phyloP scores from a whole-genome alignment of 2,329 filamentous ascomycete genomes.

The Rhytidhysteron rufulum region DNA sequence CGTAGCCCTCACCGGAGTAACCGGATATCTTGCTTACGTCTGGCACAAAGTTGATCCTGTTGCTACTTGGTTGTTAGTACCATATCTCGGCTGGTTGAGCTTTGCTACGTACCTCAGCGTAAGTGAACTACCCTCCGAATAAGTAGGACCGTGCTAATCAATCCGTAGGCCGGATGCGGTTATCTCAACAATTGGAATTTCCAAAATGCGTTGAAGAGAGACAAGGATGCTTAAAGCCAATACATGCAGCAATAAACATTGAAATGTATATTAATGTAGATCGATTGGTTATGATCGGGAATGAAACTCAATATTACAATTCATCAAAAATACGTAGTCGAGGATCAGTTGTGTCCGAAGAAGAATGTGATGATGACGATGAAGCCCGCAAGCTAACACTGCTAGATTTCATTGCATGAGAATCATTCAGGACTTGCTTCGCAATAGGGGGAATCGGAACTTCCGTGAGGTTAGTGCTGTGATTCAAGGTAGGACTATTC shows the following conservation, averaged over 20 bases:
- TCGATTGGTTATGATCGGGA: too few species aligned
- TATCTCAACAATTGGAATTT: conserved; percentile 41
- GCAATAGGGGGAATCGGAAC: conserved; percentile 29
- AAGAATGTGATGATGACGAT: not conserved
- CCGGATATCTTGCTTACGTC: conserved; percentile 68
- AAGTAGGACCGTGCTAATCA: conserved; percentile 13
- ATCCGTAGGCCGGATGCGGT: conserved; percentile 28
- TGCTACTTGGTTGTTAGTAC: conserved; percentile 70
- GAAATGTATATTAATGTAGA: too few species aligned
- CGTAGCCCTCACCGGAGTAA: conserved; percentile 65
- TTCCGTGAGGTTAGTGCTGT: conserved; percentile 21
- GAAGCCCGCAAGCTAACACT: not conserved
- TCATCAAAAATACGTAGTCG: conserved; percentile 17
- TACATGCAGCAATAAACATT: too few species aligned
- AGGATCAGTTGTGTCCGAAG: conserved; percentile 6
- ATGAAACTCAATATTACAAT: conserved; percentile 11
- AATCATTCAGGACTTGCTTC: conserved; percentile 25
- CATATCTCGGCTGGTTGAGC: conserved; percentile 80
- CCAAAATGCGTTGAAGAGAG: conserved; percentile 5
- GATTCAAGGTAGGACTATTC: conserved; percentile 6
- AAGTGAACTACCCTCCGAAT: conserved; percentile 10
- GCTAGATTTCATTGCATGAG: not conserved
- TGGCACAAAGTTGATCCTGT: conserved; percentile 72
- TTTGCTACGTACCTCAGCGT: conserved; percentile 84
- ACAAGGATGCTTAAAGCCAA: conserved; percentile 2